These are phyloP conservation scores for Yamadazyma aaseri DNA, from an alignment of 1,139 yeast genomes.

Conservation along the genomic window DNA sequence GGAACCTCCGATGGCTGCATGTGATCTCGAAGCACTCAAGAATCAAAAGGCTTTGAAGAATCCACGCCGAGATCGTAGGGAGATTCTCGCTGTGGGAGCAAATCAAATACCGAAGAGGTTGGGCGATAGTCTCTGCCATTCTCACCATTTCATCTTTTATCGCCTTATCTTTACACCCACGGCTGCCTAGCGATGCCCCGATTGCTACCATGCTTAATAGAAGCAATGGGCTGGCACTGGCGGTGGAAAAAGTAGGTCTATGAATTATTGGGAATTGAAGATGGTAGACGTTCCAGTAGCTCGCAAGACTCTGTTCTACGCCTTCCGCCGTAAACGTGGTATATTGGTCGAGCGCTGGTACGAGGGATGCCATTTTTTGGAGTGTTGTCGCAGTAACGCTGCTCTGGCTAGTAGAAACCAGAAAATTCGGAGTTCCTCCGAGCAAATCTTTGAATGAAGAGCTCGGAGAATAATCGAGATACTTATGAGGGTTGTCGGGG, in stretches of 20 bases:
- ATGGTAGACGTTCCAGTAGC: constrained; percentile 56
- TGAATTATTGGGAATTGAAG: constrained; percentile 60
- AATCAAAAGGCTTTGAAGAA: constrained; percentile 58
- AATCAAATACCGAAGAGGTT: constrained; percentile 61
- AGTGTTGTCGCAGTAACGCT: too few relatives aligned
- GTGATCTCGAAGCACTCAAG: constrained; percentile 60
- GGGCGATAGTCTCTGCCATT: constrained; percentile 45
- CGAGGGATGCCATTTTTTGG: too few relatives aligned
- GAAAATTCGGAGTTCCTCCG: constrained; percentile 30
- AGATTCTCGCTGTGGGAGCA: constrained; percentile 53
- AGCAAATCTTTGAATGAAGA: constrained; percentile 29
- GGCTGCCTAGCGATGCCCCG: constrained; percentile 41
- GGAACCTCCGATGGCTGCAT: constrained; percentile 46
- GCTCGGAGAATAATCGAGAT: constrained; percentile 21
- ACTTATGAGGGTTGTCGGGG: constrained; percentile 15
- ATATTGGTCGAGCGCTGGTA: too few relatives aligned
- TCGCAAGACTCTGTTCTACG: constrained; percentile 25
- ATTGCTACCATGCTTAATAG: constrained; percentile 54
- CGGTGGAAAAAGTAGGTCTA: constrained; percentile 56
- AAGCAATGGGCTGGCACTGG: constrained; percentile 49
- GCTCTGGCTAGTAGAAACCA: constrained; percentile 22
- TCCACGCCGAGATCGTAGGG: constrained; percentile 55
- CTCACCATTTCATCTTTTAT: constrained; percentile 15
- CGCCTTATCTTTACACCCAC: constrained; percentile 15
- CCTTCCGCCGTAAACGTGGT: too few relatives aligned